Evolutionary conservation across 805 yeast genomes (phyloP).

Genomic region (Komagataella pseudopastoris): DNA sequence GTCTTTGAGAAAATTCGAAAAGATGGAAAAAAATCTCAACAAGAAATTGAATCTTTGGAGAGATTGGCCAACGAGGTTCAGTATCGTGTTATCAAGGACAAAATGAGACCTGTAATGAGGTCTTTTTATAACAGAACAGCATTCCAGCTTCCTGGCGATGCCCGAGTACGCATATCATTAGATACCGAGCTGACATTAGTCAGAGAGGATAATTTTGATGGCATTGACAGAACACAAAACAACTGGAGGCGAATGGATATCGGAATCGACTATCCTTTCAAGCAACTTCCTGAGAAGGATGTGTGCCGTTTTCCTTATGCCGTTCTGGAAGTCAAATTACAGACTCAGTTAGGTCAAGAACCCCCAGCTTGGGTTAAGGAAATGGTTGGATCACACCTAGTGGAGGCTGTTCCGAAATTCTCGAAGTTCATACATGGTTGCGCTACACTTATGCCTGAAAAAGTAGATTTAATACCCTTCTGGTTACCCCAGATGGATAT

Average conservation of each 20-base stretch:
- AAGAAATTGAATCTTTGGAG: conserved; percentile 87
- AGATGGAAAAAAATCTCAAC: conserved; percentile 76
- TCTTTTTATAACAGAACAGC: conserved; percentile 97
- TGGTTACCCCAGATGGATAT: conserved; percentile 97
- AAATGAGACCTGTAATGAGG: conserved; percentile 86
- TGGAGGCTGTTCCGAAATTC: conserved; percentile 96
- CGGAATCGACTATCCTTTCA: conserved; percentile 94
- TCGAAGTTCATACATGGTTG: conserved; percentile 96
- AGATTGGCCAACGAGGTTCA: conserved; percentile 89
- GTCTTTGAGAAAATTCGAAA: conserved; percentile 87
- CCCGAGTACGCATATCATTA: conserved; percentile 94
- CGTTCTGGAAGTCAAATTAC: conserved; percentile 91
- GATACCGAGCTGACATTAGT: conserved; percentile 97
- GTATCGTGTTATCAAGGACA: conserved; percentile 73
- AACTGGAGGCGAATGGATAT: conserved; percentile 99
- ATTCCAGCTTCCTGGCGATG: conserved; percentile 98
- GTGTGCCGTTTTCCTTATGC: conserved; percentile 95
- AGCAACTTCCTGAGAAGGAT: conserved; percentile 72
- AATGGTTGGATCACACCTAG: conserved; percentile 80
- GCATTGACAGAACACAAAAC: conserved; percentile 73
- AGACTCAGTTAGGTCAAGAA: conserved; percentile 96
- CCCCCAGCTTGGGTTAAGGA: conserved; percentile 98
- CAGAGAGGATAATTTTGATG: conserved; percentile 95
- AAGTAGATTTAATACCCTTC: conserved; percentile 77
- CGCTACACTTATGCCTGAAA: conserved; percentile 80